Base-by-base conservation (phyloP, 257 asterid genomes). In the Solanum lycopersicoides region DNA sequence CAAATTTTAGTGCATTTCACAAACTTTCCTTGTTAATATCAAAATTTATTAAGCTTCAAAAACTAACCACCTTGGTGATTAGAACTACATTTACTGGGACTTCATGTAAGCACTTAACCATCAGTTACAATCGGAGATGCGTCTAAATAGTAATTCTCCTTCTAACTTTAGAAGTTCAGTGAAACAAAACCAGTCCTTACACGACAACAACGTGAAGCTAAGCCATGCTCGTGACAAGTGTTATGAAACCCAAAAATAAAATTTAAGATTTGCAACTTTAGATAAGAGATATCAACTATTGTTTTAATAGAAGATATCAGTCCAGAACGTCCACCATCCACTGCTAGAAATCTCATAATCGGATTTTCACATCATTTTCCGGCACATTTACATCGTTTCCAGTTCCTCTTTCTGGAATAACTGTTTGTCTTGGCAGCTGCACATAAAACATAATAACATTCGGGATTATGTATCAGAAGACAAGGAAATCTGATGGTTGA, bases 321-420 rank as follows among this genome's bases (percentile, higher is more conserved):
- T 80, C n/a, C n/a, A n/a, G n/a, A n/a, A n/a, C n/a, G n/a, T n/a
- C 66, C 44, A 80, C 85, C 84, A 80, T 37, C 39, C 15, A 50
- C 45, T 6, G 39, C 85, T 47, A 16, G 15, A 5, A 47, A 37
- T n/a, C 84, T 94, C 95, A 95, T 39, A 90, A 85, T 87, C 92
- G 91, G 50, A 94, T 91, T 88, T 96, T 96, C 86, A 93, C 95
- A 39, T 96, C 99, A 35, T 16, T 92, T 75, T 95, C 98, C 5
- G 99, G 99, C 88, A 96, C 99, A 82, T 80, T 91, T n/a, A 88
- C 91, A 37, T 96, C 98, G 12, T 76, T 88, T 21, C 94, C 92
- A n/a, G 84, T 92, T 87, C 90, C 92, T 2, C 93, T 91, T 15
- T 76, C 41, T 60, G 50, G 39, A 7, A 89, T 35, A 16, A 44